Evolutionary conservation across 371 early-diverging fungal species (phyloP).

Genomic region (Mortierella sp.): DNA sequence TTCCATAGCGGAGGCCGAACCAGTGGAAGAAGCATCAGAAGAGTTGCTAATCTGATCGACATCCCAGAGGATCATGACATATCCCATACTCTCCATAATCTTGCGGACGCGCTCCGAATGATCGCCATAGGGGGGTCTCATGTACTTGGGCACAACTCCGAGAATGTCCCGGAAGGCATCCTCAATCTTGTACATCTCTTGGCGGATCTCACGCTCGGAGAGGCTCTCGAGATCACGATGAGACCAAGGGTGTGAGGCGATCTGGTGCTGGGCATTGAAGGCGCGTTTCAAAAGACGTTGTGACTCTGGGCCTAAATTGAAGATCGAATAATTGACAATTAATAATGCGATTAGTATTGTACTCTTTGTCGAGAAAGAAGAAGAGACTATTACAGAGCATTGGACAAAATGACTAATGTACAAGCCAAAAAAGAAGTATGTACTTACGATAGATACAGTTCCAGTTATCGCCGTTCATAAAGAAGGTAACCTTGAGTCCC

Average conservation of each 20-base stretch:
- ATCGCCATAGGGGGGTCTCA: constrained; percentile 74
- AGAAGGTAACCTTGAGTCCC: constrained; percentile 68
- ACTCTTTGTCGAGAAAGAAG: background rate
- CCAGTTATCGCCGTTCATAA: constrained; percentile 72
- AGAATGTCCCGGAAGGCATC: constrained; percentile 62
- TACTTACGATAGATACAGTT: constrained; percentile 51
- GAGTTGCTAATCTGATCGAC: constrained; percentile 52
- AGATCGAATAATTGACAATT: constrained; percentile 6
- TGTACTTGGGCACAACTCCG: constrained; percentile 69
- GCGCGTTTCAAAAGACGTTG: constrained; percentile 59
- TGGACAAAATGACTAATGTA: background rate
- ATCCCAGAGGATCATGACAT: constrained; percentile 66
- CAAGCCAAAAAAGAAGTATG: background rate
- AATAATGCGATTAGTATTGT: background rate
- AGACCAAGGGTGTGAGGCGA: constrained; percentile 72
- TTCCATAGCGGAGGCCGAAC: background rate
- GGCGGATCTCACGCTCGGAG: constrained; percentile 40
- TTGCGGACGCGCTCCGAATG: constrained; percentile 64
- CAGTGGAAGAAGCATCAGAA: background rate
- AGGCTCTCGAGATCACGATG: constrained; percentile 59
- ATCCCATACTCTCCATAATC: constrained; percentile 63
- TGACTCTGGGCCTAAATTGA: constrained; percentile 27
- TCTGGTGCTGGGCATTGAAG: constrained; percentile 62
- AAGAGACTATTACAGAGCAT: no score
- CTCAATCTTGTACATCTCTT: constrained; percentile 60